Evolutionary conservation across 139 green algal species (phyloP), one percentile per base, ranked within the genome.

Genomic region (Chloropicon primus): DNA sequence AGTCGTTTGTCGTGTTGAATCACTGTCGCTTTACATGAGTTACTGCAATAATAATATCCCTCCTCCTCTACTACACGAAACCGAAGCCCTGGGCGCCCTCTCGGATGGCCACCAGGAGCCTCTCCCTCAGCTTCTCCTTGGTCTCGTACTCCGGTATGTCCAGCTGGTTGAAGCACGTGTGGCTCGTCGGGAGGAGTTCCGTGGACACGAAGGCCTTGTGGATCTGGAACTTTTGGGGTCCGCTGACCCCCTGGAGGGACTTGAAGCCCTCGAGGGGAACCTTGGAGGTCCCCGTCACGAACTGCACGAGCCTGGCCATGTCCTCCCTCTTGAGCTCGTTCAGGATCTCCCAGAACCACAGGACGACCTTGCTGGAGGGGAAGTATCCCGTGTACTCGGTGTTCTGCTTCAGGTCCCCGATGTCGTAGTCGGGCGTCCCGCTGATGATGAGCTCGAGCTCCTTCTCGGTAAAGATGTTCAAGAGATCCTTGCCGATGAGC

Each of bases 391-490:
- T 86, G 89, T 99, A 99, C 85, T 97, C 93, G 1, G 92, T 97
- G 85, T 98, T 93, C 53, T 79, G 80, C 21, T 86, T 82, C 84
- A 98, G 86, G 88, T 98, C 93, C 62, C 5, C 72, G 25, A 75
- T 17, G 76, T 99, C 94, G 22, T 99, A 93, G 78, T 98, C 92
- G 0, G 95, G 95, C 83, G 98, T 87, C 21, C 95, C 95, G 62
- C 77, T 88, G 84, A 99, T 97, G 25, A 99, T 85, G 80, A 99
- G 90, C 89, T 99, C 95, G 75, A 99, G 93, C 90, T 99, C 95
- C 76, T 92, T 88, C 84, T 97, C 91, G 81, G 94, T 97, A 86
- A 99, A 98, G 21, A 99, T 91, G 77, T 74, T 79, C 54, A 96
- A 88, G 10, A 88, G 28, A 10, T 86, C 84, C 54, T 81, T 77